Evolutionary conservation across 352 stramenopile species (phyloP).

Genomic region (Pythium sukuiense): DNA sequence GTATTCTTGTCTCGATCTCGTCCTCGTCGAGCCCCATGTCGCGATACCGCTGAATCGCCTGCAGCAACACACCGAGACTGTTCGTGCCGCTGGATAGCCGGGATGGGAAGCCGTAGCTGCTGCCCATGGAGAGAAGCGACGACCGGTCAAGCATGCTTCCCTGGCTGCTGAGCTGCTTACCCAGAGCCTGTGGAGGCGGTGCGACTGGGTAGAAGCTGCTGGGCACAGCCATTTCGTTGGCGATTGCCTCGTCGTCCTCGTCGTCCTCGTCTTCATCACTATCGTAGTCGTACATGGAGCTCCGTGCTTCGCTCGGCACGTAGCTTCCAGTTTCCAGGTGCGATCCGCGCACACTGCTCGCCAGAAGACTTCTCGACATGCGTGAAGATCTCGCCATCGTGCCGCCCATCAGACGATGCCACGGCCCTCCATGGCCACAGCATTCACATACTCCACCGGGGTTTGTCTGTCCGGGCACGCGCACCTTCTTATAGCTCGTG

Average conservation of each 20-base stretch:
- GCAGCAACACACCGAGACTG: constrained; percentile 58
- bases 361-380: constrained; percentile 18
- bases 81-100: constrained; percentile 58
- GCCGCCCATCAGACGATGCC: constrained; percentile 63
- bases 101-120: constrained; percentile 55
- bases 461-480: constrained; percentile 40
- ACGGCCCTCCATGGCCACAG: constrained; percentile 67
- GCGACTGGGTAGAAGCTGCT: constrained; percentile 22
- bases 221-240: constrained; percentile 67
- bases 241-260: constrained; percentile 57
- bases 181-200: constrained; percentile 9
- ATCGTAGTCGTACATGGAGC: constrained; percentile 38
- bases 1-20: constrained; percentile 67
- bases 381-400: constrained; percentile 35
- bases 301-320: constrained; percentile 22
- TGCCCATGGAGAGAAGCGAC: constrained; percentile 52
- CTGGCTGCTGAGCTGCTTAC: constrained; percentile 7
- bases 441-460: constrained; percentile 61
- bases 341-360: constrained; percentile 30
- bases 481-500: constrained; percentile 50
- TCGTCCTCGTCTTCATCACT: constrained; percentile 42
- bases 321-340: constrained; percentile 16
- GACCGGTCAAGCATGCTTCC: constrained; percentile 12
- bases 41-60: constrained; percentile 65
- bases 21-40: constrained; percentile 54